Conservation (phyloP, 441 rosid genomes). For the Brassica hybrid region DNA sequence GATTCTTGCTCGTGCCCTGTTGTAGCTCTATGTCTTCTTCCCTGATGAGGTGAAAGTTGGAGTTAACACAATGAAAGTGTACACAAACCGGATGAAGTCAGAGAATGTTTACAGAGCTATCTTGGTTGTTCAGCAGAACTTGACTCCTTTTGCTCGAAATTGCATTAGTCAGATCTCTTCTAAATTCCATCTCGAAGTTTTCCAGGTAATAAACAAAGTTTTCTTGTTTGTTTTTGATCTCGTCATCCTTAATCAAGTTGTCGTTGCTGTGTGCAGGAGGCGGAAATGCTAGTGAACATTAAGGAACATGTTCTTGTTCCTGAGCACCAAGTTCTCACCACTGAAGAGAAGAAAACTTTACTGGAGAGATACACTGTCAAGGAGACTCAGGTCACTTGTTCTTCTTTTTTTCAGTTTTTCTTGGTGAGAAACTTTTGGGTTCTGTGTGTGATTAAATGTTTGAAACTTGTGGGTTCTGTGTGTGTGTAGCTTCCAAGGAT, state of each 20-base stretch:
- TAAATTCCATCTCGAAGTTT: slow-evolving; percentile 86
- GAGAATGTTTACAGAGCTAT: slow-evolving; percentile 85
- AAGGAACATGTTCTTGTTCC: slow-evolving; percentile 94
- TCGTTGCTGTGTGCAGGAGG: slow-evolving; percentile 54
- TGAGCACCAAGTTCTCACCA: slow-evolving; percentile 84
- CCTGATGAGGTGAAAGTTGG: slow-evolving; percentile 94
- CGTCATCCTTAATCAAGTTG: neutral
- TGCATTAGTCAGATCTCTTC: slow-evolving; percentile 73
- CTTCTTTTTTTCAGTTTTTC: no score
- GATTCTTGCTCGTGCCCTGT: slow-evolving; percentile 6
- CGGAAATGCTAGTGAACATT: slow-evolving; percentile 82
- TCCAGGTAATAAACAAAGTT: slow-evolving; percentile 64
- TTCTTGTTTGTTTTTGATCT: neutral
- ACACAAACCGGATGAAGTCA: slow-evolving; percentile 81
- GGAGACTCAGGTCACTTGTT: slow-evolving; percentile 97
- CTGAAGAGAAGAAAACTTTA: slow-evolving; percentile 90
- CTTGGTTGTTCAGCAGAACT: slow-evolving; percentile 80
- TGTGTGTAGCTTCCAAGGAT: slow-evolving; percentile 80
- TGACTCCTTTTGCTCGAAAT: slow-evolving; percentile 91
- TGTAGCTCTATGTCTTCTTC: slow-evolving; percentile 84
- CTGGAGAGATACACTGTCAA: slow-evolving; percentile 88
- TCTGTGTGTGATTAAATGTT: slow-evolving; percentile 16
- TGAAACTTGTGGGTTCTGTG: slow-evolving; percentile 9
- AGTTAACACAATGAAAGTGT: slow-evolving; percentile 91
- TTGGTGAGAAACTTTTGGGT: neutral